Evolutionary conservation across 2,329 filamentous ascomycete genomes (phyloP), one percentile per base, ranked within the genome.

Genomic region (Leptodontidium sp.): DNA sequence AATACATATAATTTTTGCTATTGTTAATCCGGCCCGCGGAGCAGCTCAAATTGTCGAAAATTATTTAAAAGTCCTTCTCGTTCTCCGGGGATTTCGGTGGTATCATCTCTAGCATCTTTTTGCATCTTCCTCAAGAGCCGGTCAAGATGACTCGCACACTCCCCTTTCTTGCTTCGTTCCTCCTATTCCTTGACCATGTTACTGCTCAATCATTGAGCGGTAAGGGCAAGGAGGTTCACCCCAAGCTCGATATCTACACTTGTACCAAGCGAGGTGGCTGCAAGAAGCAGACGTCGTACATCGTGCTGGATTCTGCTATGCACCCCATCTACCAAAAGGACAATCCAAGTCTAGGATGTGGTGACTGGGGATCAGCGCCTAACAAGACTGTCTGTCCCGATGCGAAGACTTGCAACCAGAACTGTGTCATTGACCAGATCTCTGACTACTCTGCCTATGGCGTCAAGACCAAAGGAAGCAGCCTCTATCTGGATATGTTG

Each of bases 401-500:
- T 71, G 80, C 81, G 66, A 80, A 79, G 68, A 81, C 82, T 0
- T 88, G 86, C 70, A 82, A 84, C 5, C 73, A 82, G 73, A 87
- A 87, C 77, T 88, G 86, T 74, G 79, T 86, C 66, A 81, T 88
- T 50, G 82, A 87, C 47, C 85, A 83, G 12, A 81, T 86, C 53
- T 75, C 75, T 7, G 79, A 87, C 77, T 88, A 88, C 75, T 73
- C 77, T 0, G 77, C 78, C 53, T 77, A 80, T 45, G 83, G 83
- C 21, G 80, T 85, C 17, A 78, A 73, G 7, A 80, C 82, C 0
- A 73, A 74, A 4, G 82, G 80, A 11, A 76, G 76, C 32, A 75
- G 75, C 9, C 61, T 85, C 45, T 76, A 74, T 29, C 71, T 85
- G 70, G 77, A 80, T 32, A 70, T 69, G 50, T 58, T 68, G 26